A percentile compares a stretch with the other conserved stretches of the same genome.
Evolutionary conservation across 139 green algal genomes (phyloP).

Genomic region (Pseudopediastrum boryanum): DNA sequence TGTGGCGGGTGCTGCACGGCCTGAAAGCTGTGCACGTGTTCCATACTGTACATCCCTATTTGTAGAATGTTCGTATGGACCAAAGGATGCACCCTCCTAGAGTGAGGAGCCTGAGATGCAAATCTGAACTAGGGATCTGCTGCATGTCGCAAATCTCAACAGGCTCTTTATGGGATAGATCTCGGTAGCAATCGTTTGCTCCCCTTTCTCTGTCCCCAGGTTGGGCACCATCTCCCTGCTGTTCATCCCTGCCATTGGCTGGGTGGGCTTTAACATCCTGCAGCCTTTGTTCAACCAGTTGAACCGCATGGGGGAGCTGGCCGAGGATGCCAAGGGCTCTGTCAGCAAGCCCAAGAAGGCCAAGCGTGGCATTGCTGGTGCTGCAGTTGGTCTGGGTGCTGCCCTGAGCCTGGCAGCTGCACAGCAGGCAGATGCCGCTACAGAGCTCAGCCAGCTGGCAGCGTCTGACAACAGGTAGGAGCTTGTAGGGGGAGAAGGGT

Average conservation of each 20-base stretch:
- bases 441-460: slow-evolving; percentile 73
- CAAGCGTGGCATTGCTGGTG: slow-evolving; percentile 25
- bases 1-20: no score
- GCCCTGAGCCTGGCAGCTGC: slow-evolving; percentile 54
- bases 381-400: slow-evolving; percentile 53
- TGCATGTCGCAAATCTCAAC: neutral
- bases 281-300: slow-evolving; percentile 68
- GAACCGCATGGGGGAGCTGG: slow-evolving; percentile 48
- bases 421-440: slow-evolving; percentile 54
- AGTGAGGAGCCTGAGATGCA: neutral
- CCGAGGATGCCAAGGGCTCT: slow-evolving; percentile 36
- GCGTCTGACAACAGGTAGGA: slow-evolving; percentile 65
- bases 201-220: slow-evolving; percentile 60
- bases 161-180: neutral
- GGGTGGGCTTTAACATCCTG: slow-evolving; percentile 86
- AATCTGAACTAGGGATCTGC: neutral
- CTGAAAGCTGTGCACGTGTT: no score
- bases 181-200: neutral
- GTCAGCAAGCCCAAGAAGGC: slow-evolving; percentile 12
- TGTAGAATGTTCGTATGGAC: neutral
- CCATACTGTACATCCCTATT: no score
- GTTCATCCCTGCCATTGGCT: slow-evolving; percentile 62
- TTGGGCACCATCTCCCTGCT: slow-evolving; percentile 48
- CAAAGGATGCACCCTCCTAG: neutral
- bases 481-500: no score